A percentile compares a stretch with the other conserved stretches of the same genome.
These are phyloP conservation scores for Arthrobotrys iridis DNA, from an alignment of 2,329 filamentous ascomycete genomes.

Conservation along the genomic window DNA sequence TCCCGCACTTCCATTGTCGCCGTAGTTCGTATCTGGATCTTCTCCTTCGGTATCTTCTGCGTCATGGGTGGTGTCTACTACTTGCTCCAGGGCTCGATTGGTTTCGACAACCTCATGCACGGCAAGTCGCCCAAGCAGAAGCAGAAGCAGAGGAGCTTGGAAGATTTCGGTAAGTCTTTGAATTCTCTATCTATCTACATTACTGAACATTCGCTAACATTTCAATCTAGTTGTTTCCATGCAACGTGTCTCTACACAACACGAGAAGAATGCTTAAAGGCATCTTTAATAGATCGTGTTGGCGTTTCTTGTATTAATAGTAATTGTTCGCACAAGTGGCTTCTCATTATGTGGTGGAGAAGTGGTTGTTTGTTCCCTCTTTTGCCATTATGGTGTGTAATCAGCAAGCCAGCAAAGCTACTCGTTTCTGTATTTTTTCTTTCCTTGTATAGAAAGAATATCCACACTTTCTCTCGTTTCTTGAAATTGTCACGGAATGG, in stretches of 20 bases:
- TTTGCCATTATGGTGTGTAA: constrained; percentile 50
- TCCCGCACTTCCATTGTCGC: constrained; percentile 78
- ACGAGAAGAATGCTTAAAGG: constrained; percentile 82
- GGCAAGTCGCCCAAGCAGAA: constrained; percentile 84
- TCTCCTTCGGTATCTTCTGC: constrained; percentile 89
- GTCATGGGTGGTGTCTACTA: constrained; percentile 76
- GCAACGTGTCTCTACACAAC: constrained; percentile 88
- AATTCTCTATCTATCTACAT: background rate
- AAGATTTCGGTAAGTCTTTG: constrained; percentile 81
- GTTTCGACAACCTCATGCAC: constrained; percentile 93
- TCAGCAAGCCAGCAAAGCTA: constrained; percentile 29
- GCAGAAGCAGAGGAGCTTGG: constrained; percentile 82
- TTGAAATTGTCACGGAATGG: constrained; percentile 1
- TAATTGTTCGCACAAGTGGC: constrained; percentile 52
- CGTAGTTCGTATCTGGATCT: constrained; percentile 88
- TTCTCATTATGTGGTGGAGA: constrained; percentile 46
- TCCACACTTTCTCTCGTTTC: constrained; percentile 12
- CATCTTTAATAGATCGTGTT: constrained; percentile 54
- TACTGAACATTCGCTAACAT: constrained; percentile 64
- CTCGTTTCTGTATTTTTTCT: constrained; percentile 26
- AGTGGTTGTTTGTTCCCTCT: constrained; percentile 42
- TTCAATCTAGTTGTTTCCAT: constrained; percentile 74
- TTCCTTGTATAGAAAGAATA: constrained; percentile 38
- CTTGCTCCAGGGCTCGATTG: constrained; percentile 80
- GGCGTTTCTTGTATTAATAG: constrained; percentile 56